Evolutionary conservation across 352 stramenopile species (phyloP), one percentile per base, ranked within the genome.

Genomic region (Salisapilia sapeloensis): DNA sequence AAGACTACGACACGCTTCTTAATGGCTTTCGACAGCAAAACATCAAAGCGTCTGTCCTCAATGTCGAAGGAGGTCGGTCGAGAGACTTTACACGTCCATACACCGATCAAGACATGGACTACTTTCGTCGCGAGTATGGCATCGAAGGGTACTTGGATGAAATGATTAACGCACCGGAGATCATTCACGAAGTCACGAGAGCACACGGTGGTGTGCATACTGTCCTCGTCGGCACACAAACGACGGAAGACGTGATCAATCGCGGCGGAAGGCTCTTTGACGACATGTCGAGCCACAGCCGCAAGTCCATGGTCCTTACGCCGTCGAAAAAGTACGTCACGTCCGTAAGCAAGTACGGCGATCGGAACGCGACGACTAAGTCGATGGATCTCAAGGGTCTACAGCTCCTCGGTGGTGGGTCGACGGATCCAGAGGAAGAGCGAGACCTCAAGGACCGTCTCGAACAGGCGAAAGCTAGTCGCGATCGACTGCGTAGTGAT

Each of bases 291-390:
- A 50, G 52, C 0, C 38, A 49, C 7, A 65, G 85, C 30, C 49
- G 69, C n/a, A 75, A 75, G 20, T 57, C 65, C 17, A 67, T 67
- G 6, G 81, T 91, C 13, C 59, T 87, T 14, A 91, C 72, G 7
- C 76, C 76, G 4, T 79, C 47, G 43, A 89, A 91, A 40, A 86
- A 85, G 59, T 91, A 91, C 25, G 65, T 89, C 11, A 79, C 69
- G 4, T 77, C 70, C 36, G 63, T 91, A 4, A 89, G 72, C 9
- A 87, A 84, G 42, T 91, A 91, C 33, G 76, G 76, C 16, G 62
- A 82, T 24, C 58, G 56, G 19, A 81, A 85, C 31, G 67, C 82
- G 24, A 85, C 70, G n/a, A 91, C 76, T n/a, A 53, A 70, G 8
- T 82, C 70, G 7, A 86, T 83, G 19, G 72, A 89, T 44, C 44